A percentile compares a stretch with the other conserved stretches of the same genome.
Evolutionary conservation across 164 flowering plant genomes (phyloP).

Genomic region (Paratinospora sagittata): DNA sequence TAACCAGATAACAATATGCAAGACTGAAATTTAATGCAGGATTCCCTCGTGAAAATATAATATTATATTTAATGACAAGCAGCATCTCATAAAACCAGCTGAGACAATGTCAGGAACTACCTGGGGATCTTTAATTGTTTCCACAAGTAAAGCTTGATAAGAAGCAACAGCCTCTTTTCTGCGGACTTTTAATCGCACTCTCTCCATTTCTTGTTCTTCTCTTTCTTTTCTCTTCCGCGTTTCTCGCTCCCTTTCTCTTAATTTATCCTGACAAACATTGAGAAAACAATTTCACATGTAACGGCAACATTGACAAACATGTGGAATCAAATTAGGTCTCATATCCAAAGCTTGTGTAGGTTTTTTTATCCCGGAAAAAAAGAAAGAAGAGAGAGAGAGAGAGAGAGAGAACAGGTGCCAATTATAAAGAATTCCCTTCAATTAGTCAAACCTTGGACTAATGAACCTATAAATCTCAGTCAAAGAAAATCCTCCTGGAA

Average conservation of each 20-base stretch:
- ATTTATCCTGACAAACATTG: constrained; percentile 54
- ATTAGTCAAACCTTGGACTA: not conserved
- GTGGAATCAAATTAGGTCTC: not conserved
- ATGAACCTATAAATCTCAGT: not conserved
- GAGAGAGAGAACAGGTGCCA: too few relatives aligned
- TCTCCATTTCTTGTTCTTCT: constrained; percentile 96
- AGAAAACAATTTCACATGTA: not conserved
- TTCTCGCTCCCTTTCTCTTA: constrained; percentile 93
- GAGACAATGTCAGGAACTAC: constrained; percentile 27
- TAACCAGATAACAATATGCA: too few relatives aligned
- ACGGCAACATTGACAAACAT: not conserved
- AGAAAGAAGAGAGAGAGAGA: too few relatives aligned
- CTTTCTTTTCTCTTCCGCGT: constrained; percentile 86
- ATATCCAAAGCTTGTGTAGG: not conserved
- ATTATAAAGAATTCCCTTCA: not conserved
- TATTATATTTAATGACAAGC: not conserved
- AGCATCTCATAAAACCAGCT: not conserved
- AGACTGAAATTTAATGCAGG: too few relatives aligned
- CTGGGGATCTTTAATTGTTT: constrained; percentile 88
- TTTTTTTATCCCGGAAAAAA: not conserved
- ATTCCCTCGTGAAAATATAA: not conserved
- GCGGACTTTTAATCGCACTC: constrained; percentile 80
- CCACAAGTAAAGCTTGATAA: constrained; percentile 94
- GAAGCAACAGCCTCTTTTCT: constrained; percentile 85
- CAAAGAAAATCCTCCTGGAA: not conserved